Base-by-base conservation (phyloP, 768 basidiomycete genomes). In the Trametes cingulata region DNA sequence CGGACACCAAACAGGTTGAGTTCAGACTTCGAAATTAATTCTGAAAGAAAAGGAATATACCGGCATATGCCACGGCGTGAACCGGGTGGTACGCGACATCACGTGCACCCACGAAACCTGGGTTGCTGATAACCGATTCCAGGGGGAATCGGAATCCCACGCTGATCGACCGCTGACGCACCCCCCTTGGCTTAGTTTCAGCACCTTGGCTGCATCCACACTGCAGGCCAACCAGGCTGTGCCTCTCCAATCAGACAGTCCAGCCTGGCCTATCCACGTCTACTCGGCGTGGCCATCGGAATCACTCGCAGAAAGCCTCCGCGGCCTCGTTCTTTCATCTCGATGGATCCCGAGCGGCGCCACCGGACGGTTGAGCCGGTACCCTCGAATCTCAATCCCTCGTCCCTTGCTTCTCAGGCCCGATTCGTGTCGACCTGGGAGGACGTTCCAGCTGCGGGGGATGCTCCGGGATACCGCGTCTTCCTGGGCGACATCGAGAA, bases 401-500 rank as follows among this genome's bases (percentile, higher is more conserved):
- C 53, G 41, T 22, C 49, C 41, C 37, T 46, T 41, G 46, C 39
- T 49, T 50, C 46, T 49, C 47, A 37, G 37, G 22, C 36, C 24
- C 54, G 42, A 37, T 39, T 50, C 54, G 56, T 61, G 60, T 51
- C 54, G 54, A 33, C 54, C 37, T 61, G 54, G 60, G 40, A 48
- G 54, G 36, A 56, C 19, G 29, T 63, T 24, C 53, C 57, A 27
- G 42, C 53, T 35, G 40, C 58, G 45, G 53, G 49, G 58, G 39
- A 52, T 39, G 42, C 55, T 15, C 61, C 65, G 36, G 49, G 46
- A 12, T 71, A 66, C 61, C 52, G 55, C 8, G 50, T 71, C n/a
- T 78, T 69, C 68, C 58, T 60, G 5, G 55, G 63, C 6, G 53
- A 61, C 7, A 63, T 80, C 42, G 70, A 76, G 60, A 68, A 70